Base-by-base conservation (phyloP, 768 basidiomycete species). In the Tremella mesenterica region DNA sequence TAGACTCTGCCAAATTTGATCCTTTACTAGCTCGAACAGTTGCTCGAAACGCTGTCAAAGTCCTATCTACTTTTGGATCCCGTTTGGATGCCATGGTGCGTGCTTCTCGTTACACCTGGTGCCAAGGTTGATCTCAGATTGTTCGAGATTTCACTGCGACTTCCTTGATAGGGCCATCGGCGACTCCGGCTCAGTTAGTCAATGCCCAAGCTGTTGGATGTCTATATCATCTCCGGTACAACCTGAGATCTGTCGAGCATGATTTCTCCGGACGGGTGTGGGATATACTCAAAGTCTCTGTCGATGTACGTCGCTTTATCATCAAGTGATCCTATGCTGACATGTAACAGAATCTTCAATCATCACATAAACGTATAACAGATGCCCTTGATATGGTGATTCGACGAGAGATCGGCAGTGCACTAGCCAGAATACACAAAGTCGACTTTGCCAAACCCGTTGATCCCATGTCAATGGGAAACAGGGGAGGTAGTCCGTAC, bases 1-100 rank as follows among this genome's bases (percentile, higher is more conserved):
- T 99, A 4, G 91, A 96, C 71, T 82, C 88, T 1, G 89, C 89
- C 13, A 80, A 84, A 57, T 95, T 93, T 68, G 95, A 99, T 73
- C 93, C 93, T 0, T 71, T 97, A 31, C 76, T 99, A 13, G 82
- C 88, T 10, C 80, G 79, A 54, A 78, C 83, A 5, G 83, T 95
- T 7, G 88, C 91, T 13, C 84, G 83, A 70, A 84, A 82, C 65
- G 82, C 81, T 0, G 78, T 78, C 9, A 75, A 79, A 2, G 81
- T 83, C 51, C 66, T 97, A 44, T 88, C 90, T n/a, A 78, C 76
- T 56, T 76, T 88, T 60, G 64, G 81, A 20, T 76, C 78, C 5
- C 79, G 84, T 52, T 73, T 81, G 1, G 90, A 95, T 31, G 75
- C 73, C 16, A 60, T 90, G 75, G 89, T 92, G 54, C 59, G 86